Evolutionary conservation across 2,329 filamentous ascomycete genomes (phyloP).

Genomic region (Cladosporium sp.): DNA sequence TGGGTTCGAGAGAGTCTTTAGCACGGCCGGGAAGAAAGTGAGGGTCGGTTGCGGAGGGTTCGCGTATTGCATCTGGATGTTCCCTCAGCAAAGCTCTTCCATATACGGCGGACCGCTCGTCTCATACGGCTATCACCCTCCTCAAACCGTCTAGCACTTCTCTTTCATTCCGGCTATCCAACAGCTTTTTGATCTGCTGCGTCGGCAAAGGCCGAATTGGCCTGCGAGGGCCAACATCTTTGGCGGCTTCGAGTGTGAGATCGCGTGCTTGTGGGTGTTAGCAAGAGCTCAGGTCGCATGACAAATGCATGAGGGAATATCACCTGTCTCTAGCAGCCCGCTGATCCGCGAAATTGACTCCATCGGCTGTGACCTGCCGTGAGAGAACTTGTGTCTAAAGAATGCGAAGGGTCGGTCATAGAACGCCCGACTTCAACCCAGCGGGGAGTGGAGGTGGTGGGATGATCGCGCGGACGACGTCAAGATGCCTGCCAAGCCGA

Average conservation of each 20-base stretch:
- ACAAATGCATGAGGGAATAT: conserved; percentile 41
- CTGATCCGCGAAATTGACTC: conserved; percentile 95
- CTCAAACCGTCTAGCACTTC: conserved; percentile 89
- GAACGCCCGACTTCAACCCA: neutral
- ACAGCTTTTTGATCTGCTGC: conserved; percentile 85
- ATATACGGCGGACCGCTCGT: neutral
- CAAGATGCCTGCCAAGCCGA: neutral
- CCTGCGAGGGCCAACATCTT: conserved; percentile 64
- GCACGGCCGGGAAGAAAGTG: conserved; percentile 92
- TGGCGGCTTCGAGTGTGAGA: conserved; percentile 93
- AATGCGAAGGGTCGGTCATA: neutral
- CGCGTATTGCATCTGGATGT: conserved; percentile 82
- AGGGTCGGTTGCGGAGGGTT: conserved; percentile 81
- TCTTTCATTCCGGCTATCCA: conserved; percentile 88
- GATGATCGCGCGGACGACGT: neutral
- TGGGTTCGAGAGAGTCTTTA: conserved; percentile 94
- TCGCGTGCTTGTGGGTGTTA: conserved; percentile 64
- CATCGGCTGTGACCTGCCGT: conserved; percentile 49
- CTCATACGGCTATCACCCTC: conserved; percentile 72
- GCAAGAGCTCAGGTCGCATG: conserved; percentile 28
- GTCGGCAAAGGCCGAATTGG: conserved; percentile 62
- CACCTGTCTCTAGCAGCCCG: conserved; percentile 89
- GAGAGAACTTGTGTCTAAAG: neutral
- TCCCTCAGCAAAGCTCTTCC: conserved; percentile 8
- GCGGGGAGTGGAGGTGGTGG: neutral